Percentiles rank a stretch among this genome's conserved stretches.
These are phyloP conservation scores for Solanum chmielewskii DNA, from an alignment of 257 asterid genomes.

Conservation along the genomic window DNA sequence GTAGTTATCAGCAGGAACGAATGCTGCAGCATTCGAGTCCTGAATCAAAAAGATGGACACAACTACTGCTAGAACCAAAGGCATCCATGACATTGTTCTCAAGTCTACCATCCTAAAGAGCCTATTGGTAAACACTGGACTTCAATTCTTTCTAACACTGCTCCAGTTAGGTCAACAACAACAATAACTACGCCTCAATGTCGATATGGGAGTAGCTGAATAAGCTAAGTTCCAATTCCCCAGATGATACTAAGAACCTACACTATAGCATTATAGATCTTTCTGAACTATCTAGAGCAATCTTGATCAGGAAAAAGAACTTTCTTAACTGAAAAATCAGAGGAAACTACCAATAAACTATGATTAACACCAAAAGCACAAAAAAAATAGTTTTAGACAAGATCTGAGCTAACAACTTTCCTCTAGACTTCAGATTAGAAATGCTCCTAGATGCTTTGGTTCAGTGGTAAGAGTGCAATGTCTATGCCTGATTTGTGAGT, in stretches of 20 bases:
- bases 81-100: conserved; percentile 1
- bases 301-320: not conserved
- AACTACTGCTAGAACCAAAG: conserved; percentile 6
- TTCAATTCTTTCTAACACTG: not conserved
- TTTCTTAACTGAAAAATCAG: not conserved
- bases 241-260: not conserved
- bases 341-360: not conserved
- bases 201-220: not conserved
- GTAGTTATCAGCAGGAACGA: conserved; percentile 24
- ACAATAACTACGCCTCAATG: not conserved
- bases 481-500: not conserved
- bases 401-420: not conserved
- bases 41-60: conserved; percentile 1
- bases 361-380: not conserved
- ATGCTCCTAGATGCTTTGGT: not conserved
- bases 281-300: not conserved
- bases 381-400: not conserved
- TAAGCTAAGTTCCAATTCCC: not conserved
- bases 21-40: conserved; percentile 13
- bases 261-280: not conserved
- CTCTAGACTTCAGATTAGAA: not conserved
- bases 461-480: not conserved
- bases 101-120: conserved; percentile 1
- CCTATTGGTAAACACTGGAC: not conserved
- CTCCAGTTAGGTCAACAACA: not conserved